Evolutionary conservation across 192 early-diverging fungal species (phyloP).

Genomic region (Coemansia sp.): DNA sequence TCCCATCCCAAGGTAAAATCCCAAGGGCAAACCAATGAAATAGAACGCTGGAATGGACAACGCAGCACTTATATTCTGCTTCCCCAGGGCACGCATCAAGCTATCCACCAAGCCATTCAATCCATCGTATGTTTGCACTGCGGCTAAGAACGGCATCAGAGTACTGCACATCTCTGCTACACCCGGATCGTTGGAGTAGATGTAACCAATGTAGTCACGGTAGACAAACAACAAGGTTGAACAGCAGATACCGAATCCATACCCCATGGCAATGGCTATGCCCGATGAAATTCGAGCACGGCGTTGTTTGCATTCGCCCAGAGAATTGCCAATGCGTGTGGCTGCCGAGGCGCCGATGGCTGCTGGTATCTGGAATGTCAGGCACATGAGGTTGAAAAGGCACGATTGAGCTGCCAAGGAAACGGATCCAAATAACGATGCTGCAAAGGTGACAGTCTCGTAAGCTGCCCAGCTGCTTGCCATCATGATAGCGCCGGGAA

Average conservation of each 20-base stretch:
- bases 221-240: slow-evolving; percentile 56
- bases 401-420: slow-evolving; percentile 80
- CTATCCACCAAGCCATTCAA: slow-evolving; percentile 58
- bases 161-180: slow-evolving; percentile 26
- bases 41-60: slow-evolving; percentile 54
- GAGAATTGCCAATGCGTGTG: slow-evolving; percentile 73
- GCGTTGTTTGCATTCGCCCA: slow-evolving; percentile 57
- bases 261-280: slow-evolving; percentile 56
- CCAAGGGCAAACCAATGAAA: slow-evolving; percentile 50
- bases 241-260: slow-evolving; percentile 58
- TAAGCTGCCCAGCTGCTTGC: slow-evolving; percentile 82
- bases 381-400: slow-evolving; percentile 66
- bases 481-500: slow-evolving; percentile 82
- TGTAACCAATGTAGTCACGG: slow-evolving; percentile 59
- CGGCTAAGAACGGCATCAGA: slow-evolving; percentile 38
- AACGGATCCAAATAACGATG: slow-evolving; percentile 74
- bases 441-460: slow-evolving; percentile 67
- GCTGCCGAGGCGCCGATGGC: slow-evolving; percentile 72
- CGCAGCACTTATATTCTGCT: slow-evolving; percentile 47
- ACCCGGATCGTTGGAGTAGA: slow-evolving; percentile 41
- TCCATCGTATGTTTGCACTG: slow-evolving; percentile 50
- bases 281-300: slow-evolving; percentile 56
- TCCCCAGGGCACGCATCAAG: slow-evolving; percentile 52
- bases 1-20: slow-evolving; percentile 52
- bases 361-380: slow-evolving; percentile 71